Percentiles rank a stretch among this genome's conserved stretches.
These are phyloP conservation scores for Blastocystis sp. DNA, from an alignment of 352 stramenopile genomes.

Conservation along the genomic window DNA sequence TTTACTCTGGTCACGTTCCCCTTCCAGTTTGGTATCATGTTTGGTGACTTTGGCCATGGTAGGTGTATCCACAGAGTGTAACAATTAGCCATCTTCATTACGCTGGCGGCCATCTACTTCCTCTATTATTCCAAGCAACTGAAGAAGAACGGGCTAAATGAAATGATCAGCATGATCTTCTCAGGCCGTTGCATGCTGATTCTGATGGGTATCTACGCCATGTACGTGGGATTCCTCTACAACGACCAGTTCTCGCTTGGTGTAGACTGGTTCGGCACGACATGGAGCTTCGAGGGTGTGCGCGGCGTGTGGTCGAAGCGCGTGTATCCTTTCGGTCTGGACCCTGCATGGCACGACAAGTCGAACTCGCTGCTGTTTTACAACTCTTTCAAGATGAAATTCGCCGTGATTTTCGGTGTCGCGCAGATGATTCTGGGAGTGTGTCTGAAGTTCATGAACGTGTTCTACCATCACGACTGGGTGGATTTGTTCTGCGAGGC, in stretches of 20 bases:
- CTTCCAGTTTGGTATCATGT: constrained; percentile 99
- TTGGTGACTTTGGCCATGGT: constrained; percentile 95
- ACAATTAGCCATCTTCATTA: constrained; percentile 74
- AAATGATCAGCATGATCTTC: constrained; percentile 65
- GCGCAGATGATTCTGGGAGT: constrained; percentile 97
- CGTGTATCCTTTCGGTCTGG: constrained; percentile 92
- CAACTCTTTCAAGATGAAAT: constrained; percentile 99
- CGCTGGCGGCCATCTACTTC: constrained; percentile 85
- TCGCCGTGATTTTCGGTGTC: constrained; percentile 95
- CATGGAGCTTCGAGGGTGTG: constrained; percentile 81
- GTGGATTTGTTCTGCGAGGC: constrained; percentile 94
- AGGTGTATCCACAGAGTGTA: not conserved
- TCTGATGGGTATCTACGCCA: constrained; percentile 95
- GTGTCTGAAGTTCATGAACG: constrained; percentile 88
- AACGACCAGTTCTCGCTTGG: constrained; percentile 98
- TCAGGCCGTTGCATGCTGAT: constrained; percentile 88
- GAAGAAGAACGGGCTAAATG: constrained; percentile 66
- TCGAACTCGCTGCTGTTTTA: constrained; percentile 96
- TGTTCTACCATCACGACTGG: constrained; percentile 85
- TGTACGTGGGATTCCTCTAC: constrained; percentile 96
- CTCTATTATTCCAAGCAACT: constrained; percentile 84
- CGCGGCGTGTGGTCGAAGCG: constrained; percentile 75
- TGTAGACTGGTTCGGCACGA: constrained; percentile 90
- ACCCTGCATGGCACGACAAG: constrained; percentile 94
- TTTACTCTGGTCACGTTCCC: constrained; percentile 98